Base-by-base conservation (phyloP, 1,284 basidiomycete genomes). In the Puccinia triticina region DNA sequence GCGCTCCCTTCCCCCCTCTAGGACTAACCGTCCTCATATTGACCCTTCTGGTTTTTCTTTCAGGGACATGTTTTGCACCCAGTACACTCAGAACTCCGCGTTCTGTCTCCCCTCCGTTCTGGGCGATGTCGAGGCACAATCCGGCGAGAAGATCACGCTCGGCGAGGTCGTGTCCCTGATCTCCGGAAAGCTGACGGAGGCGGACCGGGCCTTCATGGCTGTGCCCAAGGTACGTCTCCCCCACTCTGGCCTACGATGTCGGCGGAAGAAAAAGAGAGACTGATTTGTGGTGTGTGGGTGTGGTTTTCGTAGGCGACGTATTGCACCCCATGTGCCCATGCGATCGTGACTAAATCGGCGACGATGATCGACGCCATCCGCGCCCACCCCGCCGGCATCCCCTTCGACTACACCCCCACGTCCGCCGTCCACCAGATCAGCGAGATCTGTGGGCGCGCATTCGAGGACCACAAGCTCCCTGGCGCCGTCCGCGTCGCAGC, bases 171-270 rank as follows among this genome's bases (percentile, higher is more conserved):
- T 23, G 46, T n/a, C 43, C 4, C 21, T 77, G 8, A 43, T 29
- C 29, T n/a, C 50, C 16, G 75, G 75, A 14, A 57, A 32, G 10
- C 14, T 61, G 11, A 40, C 57, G 26, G 12, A 46, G 21, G 32
- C 40, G n/a, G 61, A 64, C 26, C 55, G 40, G n/a, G 29, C 61
- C 5, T n/a, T 77, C 11, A 57, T 43, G 16, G 8, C 55, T 34
- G 57, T 61, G 26, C 75, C 75, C 16, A 66, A 77, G 23, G 75
- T 64, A 48, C 14, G 75, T 64, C 7, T 40, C 34, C n/a, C n/a
- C n/a, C n/a, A n/a, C n/a, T n/a, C n/a, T n/a, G n/a, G n/a, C n/a
- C n/a, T n/a, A n/a, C n/a, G n/a, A n/a, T n/a, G n/a, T n/a, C n/a
- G n/a, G n/a, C n/a, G n/a, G 23, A 57, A 50, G 11, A 43, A 10